phyloP scores from a whole-genome alignment of 2,329 filamentous ascomycete genomes.

The Emmonsiellopsis sp. region DNA sequence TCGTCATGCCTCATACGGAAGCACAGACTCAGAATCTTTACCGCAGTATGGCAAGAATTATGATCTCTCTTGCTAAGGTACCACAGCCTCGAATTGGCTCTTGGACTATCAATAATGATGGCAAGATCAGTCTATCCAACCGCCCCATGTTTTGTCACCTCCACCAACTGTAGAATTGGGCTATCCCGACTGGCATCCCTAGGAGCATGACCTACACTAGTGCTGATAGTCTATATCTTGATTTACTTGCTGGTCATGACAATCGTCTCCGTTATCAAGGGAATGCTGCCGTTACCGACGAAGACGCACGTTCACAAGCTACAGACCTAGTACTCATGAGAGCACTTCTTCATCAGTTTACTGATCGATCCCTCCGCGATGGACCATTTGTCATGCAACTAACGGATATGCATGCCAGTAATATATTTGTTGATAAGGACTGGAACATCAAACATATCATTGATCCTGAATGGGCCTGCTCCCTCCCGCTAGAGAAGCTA shows the following conservation, averaged over 20 bases:
- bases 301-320: slow-evolving; percentile 5
- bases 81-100: slow-evolving; percentile 13
- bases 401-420: slow-evolving; percentile 27
- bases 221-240: slow-evolving; percentile 14
- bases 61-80: slow-evolving; percentile 11
- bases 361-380: slow-evolving; percentile 13
- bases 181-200: slow-evolving; percentile 15
- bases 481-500: slow-evolving; percentile 20
- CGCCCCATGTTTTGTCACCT: slow-evolving; percentile 15
- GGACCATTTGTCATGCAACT: slow-evolving; percentile 26
- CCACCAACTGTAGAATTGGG: slow-evolving; percentile 14
- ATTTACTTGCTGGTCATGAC: slow-evolving; percentile 16
- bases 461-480: slow-evolving; percentile 27
- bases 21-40: slow-evolving; percentile 12
- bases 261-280: slow-evolving; percentile 15
- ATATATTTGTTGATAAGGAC: slow-evolving; percentile 13
- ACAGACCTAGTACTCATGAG: slow-evolving; percentile 18
- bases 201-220: slow-evolving; percentile 15
- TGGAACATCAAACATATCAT: slow-evolving; percentile 27
- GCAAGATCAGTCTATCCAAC: slow-evolving; percentile 12
- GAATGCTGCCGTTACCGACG: slow-evolving; percentile 9
- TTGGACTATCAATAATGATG: slow-evolving; percentile 14
- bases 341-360: slow-evolving; percentile 20
- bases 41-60: slow-evolving; percentile 9
- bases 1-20: slow-evolving; percentile 7